Conservation (phyloP, 2,329 filamentous ascomycete species). For the Fusarium xyrophilum region DNA sequence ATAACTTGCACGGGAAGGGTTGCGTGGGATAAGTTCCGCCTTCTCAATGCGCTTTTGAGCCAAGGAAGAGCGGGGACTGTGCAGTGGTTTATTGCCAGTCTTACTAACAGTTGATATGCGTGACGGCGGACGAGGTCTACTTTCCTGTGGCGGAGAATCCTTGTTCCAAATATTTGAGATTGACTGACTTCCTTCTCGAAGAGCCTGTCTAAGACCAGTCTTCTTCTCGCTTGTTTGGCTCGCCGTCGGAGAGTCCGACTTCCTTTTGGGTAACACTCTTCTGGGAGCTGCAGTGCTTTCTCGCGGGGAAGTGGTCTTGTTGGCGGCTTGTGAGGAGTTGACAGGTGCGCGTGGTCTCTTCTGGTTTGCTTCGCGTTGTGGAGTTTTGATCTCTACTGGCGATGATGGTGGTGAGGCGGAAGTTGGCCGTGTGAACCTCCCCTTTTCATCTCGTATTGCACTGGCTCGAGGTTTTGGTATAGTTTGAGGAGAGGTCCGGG, state of each 20-base stretch:
- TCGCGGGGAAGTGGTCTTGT: constrained; percentile 40
- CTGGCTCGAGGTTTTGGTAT: constrained; percentile 2
- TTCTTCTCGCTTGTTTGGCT: constrained; percentile 51
- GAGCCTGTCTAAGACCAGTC: constrained; percentile 55
- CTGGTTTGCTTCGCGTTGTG: constrained; percentile 36
- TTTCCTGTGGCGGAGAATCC: constrained; percentile 46
- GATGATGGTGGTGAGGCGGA: constrained; percentile 21
- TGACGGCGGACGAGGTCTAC: constrained; percentile 40
- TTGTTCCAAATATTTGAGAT: constrained; percentile 59
- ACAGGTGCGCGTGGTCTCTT: constrained; percentile 36
- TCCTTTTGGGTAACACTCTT: constrained; percentile 35
- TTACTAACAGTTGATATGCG: constrained; percentile 30
- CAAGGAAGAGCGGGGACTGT: constrained; percentile 1
- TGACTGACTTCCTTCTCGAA: constrained; percentile 58
- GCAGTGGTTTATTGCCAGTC: constrained; percentile 5
- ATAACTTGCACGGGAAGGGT: constrained; percentile 56
- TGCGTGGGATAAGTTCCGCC: constrained; percentile 46
- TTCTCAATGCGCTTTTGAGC: constrained; percentile 26
- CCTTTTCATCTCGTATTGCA: constrained; percentile 15
- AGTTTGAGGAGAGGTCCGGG: constrained; percentile 3
- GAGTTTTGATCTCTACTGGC: constrained; percentile 12
- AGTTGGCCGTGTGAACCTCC: constrained; percentile 3
- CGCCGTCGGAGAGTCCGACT: constrained; percentile 21
- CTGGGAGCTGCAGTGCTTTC: constrained; percentile 15
- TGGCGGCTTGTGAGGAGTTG: constrained; percentile 33